phyloP scores from a whole-genome alignment of 1,284 basidiomycete species.

The Trametes hirsuta region DNA sequence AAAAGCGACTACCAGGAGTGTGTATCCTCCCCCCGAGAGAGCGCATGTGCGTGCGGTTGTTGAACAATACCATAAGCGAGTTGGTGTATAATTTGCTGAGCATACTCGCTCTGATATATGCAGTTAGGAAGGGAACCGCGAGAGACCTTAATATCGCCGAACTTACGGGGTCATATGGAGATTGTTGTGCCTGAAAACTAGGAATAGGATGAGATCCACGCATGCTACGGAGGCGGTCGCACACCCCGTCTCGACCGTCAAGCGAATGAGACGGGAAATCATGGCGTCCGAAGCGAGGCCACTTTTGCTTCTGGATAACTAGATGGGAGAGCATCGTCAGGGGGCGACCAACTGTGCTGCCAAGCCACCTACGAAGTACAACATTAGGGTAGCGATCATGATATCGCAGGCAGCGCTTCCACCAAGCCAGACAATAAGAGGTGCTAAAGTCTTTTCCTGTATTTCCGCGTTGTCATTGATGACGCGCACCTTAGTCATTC shows the following conservation, averaged over 20 bases:
- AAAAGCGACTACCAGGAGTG: not conserved
- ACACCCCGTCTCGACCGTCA: conserved; percentile 14
- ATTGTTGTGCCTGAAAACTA: conserved; percentile 13
- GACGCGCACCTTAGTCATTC: not conserved
- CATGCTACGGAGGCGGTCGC: conserved; percentile 14
- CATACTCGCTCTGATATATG: conserved; percentile 1
- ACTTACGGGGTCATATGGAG: conserved; percentile 12
- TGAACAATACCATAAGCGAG: conserved; percentile 17
- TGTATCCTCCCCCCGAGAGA: not conserved
- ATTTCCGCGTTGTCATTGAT: not conserved
- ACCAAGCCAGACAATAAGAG: conserved; percentile 15
- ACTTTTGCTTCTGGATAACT: not conserved
- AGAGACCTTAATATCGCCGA: not conserved
- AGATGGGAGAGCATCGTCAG: too few species aligned
- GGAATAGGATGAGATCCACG: conserved; percentile 13
- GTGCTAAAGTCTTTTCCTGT: not conserved
- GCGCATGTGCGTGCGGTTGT: conserved; percentile 14
- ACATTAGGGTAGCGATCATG: conserved; percentile 17
- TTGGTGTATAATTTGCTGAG: conserved; percentile 22
- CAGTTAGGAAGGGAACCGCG: not conserved
- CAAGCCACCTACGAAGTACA: conserved; percentile 10
- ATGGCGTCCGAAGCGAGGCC: not conserved
- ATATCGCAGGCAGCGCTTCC: conserved; percentile 16
- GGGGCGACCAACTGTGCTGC: too few species aligned
- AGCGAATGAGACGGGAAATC: conserved; percentile 7